These are phyloP conservation scores for Knoxia roxburghii DNA, from an alignment of 257 asterid species.

Conservation along the genomic window DNA sequence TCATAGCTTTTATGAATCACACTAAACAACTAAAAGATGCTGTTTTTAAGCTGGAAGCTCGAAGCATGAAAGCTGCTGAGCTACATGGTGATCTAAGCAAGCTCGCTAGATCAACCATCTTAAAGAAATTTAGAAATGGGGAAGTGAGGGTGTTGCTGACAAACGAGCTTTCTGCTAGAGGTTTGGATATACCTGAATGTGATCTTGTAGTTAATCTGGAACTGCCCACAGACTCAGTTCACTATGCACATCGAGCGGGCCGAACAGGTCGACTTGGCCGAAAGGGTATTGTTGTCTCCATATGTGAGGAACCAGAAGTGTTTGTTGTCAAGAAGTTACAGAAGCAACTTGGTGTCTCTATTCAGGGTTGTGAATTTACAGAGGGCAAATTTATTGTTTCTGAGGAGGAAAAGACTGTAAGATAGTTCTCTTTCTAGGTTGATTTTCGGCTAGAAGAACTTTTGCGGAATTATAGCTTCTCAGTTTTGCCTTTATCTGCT, in stretches of 20 bases:
- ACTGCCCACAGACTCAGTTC: constrained; percentile 81
- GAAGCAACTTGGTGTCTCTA: constrained; percentile 73
- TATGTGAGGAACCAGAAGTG: constrained; percentile 84
- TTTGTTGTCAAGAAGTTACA: constrained; percentile 74
- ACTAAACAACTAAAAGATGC: constrained; percentile 80
- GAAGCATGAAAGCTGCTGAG: constrained; percentile 86
- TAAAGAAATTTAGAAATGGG: constrained; percentile 70
- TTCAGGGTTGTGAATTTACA: constrained; percentile 60
- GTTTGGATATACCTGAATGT: constrained; percentile 90
- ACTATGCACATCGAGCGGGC: constrained; percentile 96
- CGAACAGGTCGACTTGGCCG: constrained; percentile 92
- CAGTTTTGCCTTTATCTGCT: neutral
- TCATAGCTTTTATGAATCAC: constrained; percentile 89
- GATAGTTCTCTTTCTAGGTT: neutral
- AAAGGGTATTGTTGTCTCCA: constrained; percentile 70
- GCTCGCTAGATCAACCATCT: constrained; percentile 69
- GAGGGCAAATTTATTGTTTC: constrained; percentile 69
- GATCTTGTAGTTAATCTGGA: constrained; percentile 93
- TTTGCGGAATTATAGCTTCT: neutral
- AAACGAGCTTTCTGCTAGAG: constrained; percentile 93
- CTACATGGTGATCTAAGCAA: constrained; percentile 86
- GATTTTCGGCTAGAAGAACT: neutral
- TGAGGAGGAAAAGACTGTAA: constrained; percentile 39
- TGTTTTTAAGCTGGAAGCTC: constrained; percentile 85
- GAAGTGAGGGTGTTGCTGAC: constrained; percentile 79